Evolutionary conservation across 495 filamentous ascomycete species (phyloP).

Genomic region (Neurospora pannonica): DNA sequence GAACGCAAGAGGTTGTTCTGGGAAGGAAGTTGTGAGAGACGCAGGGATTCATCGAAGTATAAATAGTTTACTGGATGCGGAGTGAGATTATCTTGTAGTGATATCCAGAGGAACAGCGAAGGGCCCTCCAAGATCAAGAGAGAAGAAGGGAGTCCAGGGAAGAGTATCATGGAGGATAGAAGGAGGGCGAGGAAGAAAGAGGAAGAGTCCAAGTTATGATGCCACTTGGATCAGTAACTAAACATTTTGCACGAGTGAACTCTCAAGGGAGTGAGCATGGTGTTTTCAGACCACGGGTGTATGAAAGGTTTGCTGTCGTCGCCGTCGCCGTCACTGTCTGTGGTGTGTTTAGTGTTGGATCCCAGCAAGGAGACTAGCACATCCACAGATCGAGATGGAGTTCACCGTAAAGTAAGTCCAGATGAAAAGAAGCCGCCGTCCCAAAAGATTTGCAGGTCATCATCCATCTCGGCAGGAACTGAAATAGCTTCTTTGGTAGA

Average conservation of each 20-base stretch:
- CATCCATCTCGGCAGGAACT: too few relatives aligned
- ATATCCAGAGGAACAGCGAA: not conserved
- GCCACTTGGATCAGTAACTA: not conserved
- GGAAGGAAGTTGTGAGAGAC: not conserved
- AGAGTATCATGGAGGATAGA: not conserved
- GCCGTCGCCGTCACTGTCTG: not conserved
- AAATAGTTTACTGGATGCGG: not conserved
- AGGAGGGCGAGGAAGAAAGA: not conserved
- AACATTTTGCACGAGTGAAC: not conserved
- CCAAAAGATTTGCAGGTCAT: not conserved
- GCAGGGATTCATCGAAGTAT: not conserved
- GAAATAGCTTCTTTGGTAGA: too few relatives aligned
- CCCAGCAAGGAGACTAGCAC: not conserved
- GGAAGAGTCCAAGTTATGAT: not conserved
- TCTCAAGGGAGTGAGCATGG: not conserved
- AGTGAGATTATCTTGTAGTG: not conserved
- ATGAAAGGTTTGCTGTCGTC: not conserved
- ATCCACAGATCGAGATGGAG: not conserved
- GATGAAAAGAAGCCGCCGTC: not conserved
- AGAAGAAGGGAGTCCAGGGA: not conserved
- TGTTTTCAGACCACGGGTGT: not conserved
- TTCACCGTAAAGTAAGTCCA: not conserved
- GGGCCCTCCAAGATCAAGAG: not conserved
- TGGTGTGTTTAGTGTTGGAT: not conserved
- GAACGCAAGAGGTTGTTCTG: not conserved